Percentiles rank a stretch among this genome's conserved stretches.
Conservation (phyloP, 257 asterid genomes). For the Linderniella brevidens region DNA sequence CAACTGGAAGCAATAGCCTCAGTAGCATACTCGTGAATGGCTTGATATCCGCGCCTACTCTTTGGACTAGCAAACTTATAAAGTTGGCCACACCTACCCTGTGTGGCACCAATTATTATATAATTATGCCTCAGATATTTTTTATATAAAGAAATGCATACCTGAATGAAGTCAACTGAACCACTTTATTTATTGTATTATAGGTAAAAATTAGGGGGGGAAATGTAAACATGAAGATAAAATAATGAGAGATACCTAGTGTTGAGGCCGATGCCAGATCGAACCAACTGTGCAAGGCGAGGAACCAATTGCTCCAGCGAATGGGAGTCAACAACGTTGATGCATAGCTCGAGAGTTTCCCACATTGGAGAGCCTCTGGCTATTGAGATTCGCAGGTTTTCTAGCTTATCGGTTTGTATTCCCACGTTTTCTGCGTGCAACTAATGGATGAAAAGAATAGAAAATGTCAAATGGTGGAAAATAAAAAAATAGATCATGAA, state of each 20-base stretch:
- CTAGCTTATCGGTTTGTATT: conserved; percentile 89
- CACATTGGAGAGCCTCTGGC: conserved; percentile 97
- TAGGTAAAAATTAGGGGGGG: too few species aligned
- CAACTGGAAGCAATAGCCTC: conserved; percentile 79
- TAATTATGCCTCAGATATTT: too few species aligned
- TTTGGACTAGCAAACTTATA: conserved; percentile 60
- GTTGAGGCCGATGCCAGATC: conserved; percentile 86
- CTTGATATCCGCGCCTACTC: conserved; percentile 71
- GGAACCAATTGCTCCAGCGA: conserved; percentile 78
- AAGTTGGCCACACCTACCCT: conserved; percentile 96
- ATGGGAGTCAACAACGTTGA: conserved; percentile 66
- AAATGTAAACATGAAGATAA: neutral
- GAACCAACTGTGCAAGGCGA: conserved; percentile 70
- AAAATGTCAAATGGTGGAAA: conserved; percentile 6
- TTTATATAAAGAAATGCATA: too few species aligned
- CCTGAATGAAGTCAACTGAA: too few species aligned
- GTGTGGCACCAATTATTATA: conserved; percentile 5
- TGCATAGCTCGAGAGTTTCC: conserved; percentile 95
- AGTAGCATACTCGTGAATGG: conserved; percentile 64
- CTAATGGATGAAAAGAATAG: conserved; percentile 21
- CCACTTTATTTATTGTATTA: too few species aligned
- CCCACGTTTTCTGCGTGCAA: conserved; percentile 90
- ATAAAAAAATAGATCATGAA: neutral
- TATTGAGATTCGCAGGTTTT: conserved; percentile 73
- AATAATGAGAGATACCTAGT: conserved; percentile 41